Conservation (phyloP, 179 eudicot genomes). For the Amaranthus tricolor region DNA sequence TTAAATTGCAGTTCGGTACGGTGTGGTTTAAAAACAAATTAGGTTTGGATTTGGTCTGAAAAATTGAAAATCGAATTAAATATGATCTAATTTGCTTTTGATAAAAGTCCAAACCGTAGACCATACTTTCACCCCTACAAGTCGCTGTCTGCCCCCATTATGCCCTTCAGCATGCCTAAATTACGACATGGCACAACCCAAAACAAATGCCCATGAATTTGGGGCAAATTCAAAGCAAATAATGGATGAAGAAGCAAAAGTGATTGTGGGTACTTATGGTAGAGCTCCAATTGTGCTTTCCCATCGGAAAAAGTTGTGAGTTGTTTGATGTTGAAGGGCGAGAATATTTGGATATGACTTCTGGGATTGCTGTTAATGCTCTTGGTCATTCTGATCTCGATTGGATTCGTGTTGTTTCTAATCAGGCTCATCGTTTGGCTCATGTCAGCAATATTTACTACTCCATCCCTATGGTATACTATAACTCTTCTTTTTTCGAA, state of each 20-base stretch:
- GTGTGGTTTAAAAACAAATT: too few species aligned
- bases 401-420: constrained; percentile 56
- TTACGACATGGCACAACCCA: neutral
- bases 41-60: too few species aligned
- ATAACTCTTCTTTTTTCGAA: too few species aligned
- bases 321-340: constrained; percentile 73
- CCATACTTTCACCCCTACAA: too few species aligned
- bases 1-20: too few species aligned
- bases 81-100: too few species aligned
- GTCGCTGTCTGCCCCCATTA: neutral
- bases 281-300: constrained; percentile 62
- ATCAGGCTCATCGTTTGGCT: constrained; percentile 26
- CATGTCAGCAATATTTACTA: constrained; percentile 36
- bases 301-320: constrained; percentile 79
- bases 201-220: neutral
- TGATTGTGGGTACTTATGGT: constrained; percentile 69
- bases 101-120: too few species aligned
- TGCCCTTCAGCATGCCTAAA: neutral
- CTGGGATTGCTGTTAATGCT: constrained; percentile 92
- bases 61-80: too few species aligned
- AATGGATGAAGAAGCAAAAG: constrained; percentile 56
- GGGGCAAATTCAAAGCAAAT: constrained; percentile 39
- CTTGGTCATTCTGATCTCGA: constrained; percentile 79
- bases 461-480: constrained; percentile 25
- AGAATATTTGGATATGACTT: constrained; percentile 77